Evolutionary conservation across 2,329 filamentous ascomycete species (phyloP), one percentile per base, ranked within the genome.

Genomic region (Triangularia setosa): DNA sequence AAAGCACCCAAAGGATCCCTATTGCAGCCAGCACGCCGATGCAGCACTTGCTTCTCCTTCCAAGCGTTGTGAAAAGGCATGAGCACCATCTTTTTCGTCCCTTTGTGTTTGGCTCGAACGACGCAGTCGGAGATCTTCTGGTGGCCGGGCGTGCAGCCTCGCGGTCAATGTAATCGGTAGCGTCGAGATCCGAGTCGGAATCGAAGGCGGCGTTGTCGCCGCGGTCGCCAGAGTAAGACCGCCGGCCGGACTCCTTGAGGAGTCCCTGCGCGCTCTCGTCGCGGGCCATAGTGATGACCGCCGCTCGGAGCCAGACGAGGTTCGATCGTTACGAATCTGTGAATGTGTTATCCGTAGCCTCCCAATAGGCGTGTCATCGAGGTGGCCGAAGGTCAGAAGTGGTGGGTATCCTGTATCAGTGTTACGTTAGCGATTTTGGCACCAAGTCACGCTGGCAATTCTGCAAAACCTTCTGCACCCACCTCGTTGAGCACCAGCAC

Each of bases 1-100:
- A 68, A 21, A 80, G 62, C 2, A 81, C 64, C 72, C 77, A 77
- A 3, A 79, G 53, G 2, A 72, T 71, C 11, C 77, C 65, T 16
- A 79, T 52, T 5, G 65, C 71, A 24, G 73, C 73, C 2, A 75
- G 60, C 11, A 75, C 58, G 4, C 78, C 65, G 64, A 77, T 79
- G 71, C 74, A 77, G n/a, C 74, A 75, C 2, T 69, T 68, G 62
- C 67, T 70, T 75, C 78, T 58, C 69, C 69, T 53, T 16, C 69
- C 67, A 28, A 69, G 62, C 1, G 62, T 66, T n/a, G 68, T 65
- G n/a, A 68, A 61, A 16, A 70, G 58, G 16, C 44, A 60, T 8
- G 35, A 44, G 21, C 63, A 69, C 69, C 64, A 71, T 69, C 62
- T 68, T 4, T 57, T 40, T 18, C 28, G 56, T 1, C 54, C 21